Evolutionary conservation across 192 early-diverging fungal genomes (phyloP).

Genomic region (Coemansia sp.): DNA sequence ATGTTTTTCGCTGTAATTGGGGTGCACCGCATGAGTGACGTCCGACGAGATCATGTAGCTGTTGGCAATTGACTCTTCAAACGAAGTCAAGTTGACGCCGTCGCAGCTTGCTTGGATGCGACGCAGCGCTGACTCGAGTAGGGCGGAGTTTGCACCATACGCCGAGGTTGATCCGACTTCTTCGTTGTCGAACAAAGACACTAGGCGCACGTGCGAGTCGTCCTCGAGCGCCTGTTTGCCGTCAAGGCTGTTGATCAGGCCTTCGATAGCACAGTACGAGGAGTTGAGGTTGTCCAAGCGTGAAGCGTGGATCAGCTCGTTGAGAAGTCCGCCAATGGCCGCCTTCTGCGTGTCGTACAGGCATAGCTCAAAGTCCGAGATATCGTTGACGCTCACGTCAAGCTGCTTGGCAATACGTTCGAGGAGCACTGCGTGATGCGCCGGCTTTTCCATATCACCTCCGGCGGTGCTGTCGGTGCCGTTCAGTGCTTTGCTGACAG

Average conservation of each 20-base stretch:
- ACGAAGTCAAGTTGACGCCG: constrained; percentile 56
- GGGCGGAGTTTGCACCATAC: constrained; percentile 90
- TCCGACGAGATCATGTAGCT: constrained; percentile 89
- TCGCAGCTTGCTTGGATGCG: constrained; percentile 58
- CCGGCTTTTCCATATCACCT: constrained; percentile 9
- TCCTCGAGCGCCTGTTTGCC: constrained; percentile 36
- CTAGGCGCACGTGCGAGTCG: constrained; percentile 69
- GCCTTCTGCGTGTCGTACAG: constrained; percentile 94
- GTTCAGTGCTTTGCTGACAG: constrained; percentile 61
- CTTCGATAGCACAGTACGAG: constrained; percentile 85
- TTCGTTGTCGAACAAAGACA: constrained; percentile 97
- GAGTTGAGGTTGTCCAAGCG: constrained; percentile 96
- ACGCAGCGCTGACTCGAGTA: constrained; percentile 72
- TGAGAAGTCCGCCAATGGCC: constrained; percentile 82
- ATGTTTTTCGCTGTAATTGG: constrained; percentile 90
- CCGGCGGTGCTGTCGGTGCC: constrained; percentile 4
- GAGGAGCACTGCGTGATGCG: constrained; percentile 83
- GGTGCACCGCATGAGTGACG: constrained; percentile 91
- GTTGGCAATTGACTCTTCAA: constrained; percentile 81
- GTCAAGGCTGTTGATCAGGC: constrained; percentile 39
- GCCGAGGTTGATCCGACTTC: constrained; percentile 92
- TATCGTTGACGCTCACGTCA: constrained; percentile 58
- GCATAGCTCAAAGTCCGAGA: constrained; percentile 96
- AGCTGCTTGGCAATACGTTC: constrained; percentile 77
- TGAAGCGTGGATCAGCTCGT: constrained; percentile 93